phyloP scores from a whole-genome alignment of 2,329 filamentous ascomycete genomes.

The Nemania serpens region DNA sequence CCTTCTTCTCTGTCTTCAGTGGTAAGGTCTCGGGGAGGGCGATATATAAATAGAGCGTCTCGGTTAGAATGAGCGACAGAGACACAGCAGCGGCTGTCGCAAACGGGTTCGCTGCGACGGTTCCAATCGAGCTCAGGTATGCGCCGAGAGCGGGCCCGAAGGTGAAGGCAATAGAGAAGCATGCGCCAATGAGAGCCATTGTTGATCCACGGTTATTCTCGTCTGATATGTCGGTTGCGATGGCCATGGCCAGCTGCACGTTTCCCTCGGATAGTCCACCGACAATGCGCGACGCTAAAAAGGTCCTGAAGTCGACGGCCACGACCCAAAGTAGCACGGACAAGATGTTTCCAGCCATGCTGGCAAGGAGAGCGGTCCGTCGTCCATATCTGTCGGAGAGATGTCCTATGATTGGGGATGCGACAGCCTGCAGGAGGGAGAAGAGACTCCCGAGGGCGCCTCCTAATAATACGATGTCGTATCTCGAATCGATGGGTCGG shows the following conservation, averaged over 20 bases:
- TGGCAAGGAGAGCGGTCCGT: conserved; percentile 82
- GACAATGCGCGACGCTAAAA: conserved; percentile 88
- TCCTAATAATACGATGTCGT: conserved; percentile 94
- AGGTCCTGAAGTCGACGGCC: conserved; percentile 93
- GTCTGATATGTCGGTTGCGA: conserved; percentile 94
- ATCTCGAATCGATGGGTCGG: conserved; percentile 89
- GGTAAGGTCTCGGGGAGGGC: conserved; percentile 87
- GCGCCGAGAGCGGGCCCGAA: conserved; percentile 93
- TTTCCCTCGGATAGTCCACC: conserved; percentile 96
- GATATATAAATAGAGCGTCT: conserved; percentile 86
- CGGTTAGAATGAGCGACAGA: conserved; percentile 78
- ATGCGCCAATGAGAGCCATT: conserved; percentile 94
- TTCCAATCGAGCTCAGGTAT: conserved; percentile 76
- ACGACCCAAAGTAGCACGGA: conserved; percentile 94
- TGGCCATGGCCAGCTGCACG: conserved; percentile 92
- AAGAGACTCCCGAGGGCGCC: conserved; percentile 94
- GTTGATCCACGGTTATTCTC: conserved; percentile 82
- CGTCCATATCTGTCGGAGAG: conserved; percentile 90
- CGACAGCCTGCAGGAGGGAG: conserved; percentile 85
- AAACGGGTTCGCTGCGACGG: conserved; percentile 88
- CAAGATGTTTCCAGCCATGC: conserved; percentile 90
- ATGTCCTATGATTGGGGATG: conserved; percentile 86
- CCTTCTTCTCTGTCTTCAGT: conserved; percentile 49
- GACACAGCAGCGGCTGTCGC: conserved; percentile 90
- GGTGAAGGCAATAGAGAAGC: conserved; percentile 96